Evolutionary conservation across 2,329 filamentous ascomycete species (phyloP).

Genomic region (Sarocladiaceae sp.): DNA sequence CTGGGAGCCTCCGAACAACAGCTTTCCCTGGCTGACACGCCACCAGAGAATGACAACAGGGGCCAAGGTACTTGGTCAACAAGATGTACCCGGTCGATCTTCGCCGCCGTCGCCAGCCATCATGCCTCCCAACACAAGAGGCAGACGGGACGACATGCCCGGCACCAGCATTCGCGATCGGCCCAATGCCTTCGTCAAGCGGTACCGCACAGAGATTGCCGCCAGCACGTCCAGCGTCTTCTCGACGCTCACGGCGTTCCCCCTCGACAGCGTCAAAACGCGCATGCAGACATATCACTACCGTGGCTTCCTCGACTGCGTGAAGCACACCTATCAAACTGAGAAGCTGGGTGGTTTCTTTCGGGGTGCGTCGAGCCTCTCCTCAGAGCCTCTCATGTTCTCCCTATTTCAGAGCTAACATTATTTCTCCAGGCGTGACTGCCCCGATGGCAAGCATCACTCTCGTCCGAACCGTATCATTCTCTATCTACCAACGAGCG

Average conservation of each 20-base stretch:
- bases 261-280: constrained; percentile 83
- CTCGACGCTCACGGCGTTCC: constrained; percentile 75
- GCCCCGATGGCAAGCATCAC: constrained; percentile 77
- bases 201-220: constrained; percentile 74
- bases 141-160: constrained; percentile 14
- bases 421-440: constrained; percentile 51
- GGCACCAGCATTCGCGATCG: constrained; percentile 10
- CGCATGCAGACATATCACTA: constrained; percentile 85
- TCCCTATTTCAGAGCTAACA: background rate
- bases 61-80: constrained; percentile 27
- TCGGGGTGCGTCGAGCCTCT: constrained; percentile 49
- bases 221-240: constrained; percentile 72
- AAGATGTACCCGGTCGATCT: constrained; percentile 31
- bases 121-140: constrained; percentile 24
- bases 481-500: constrained; percentile 72
- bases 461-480: constrained; percentile 69
- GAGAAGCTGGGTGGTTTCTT: constrained; percentile 76
- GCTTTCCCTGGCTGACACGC: background rate
- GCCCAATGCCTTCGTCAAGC: constrained; percentile 54
- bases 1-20: constrained; percentile 5
- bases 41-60: constrained; percentile 28
- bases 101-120: constrained; percentile 17
- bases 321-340: constrained; percentile 66
- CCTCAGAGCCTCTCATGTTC: background rate
- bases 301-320: constrained; percentile 66